These are phyloP conservation scores for Talaromyces trachyspermus DNA, from an alignment of 495 filamentous ascomycete species.

Conservation along the genomic window DNA sequence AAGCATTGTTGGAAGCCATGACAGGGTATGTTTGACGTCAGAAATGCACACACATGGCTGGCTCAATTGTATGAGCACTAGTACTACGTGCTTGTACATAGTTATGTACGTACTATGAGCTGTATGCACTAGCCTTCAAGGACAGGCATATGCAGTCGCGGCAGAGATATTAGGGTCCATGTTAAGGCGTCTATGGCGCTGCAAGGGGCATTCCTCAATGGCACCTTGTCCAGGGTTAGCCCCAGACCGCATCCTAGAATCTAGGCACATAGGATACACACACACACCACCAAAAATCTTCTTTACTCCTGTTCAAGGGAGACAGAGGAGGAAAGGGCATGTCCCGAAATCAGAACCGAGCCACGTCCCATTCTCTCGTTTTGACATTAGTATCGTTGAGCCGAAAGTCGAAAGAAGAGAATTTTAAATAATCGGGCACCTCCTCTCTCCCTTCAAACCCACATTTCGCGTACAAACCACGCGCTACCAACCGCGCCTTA, in stretches of 20 bases:
- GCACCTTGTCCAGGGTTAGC: too few species aligned
- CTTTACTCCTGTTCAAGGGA: background rate
- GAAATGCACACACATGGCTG: constrained; percentile 32
- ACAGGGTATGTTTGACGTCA: constrained; percentile 41
- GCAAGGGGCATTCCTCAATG: constrained; percentile 34
- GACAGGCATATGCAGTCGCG: too few species aligned
- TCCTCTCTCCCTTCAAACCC: constrained; percentile 47
- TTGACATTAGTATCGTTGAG: background rate
- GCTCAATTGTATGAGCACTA: too few species aligned
- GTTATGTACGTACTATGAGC: too few species aligned
- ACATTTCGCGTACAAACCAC: constrained; percentile 39
- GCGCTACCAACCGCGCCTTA: constrained; percentile 40
- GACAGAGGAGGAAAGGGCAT: constrained; percentile 14
- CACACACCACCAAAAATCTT: too few species aligned
- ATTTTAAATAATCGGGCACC: constrained; percentile 50
- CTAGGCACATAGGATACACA: too few species aligned
- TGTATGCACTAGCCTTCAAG: too few species aligned
- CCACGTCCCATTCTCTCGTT: constrained; percentile 30
- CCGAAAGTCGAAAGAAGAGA: too few species aligned
- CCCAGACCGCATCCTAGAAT: too few species aligned
- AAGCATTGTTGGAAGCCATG: constrained; percentile 36
- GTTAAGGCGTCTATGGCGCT: constrained; percentile 24
- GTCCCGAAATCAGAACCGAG: constrained; percentile 40
- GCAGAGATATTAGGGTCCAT: constrained; percentile 23
- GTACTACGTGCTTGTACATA: too few species aligned